A percentile compares a stretch with the other conserved stretches of the same genome.
Evolutionary conservation across 23 red algal genomes (phyloP).

Genomic region (Pyropia yezoensis): DNA sequence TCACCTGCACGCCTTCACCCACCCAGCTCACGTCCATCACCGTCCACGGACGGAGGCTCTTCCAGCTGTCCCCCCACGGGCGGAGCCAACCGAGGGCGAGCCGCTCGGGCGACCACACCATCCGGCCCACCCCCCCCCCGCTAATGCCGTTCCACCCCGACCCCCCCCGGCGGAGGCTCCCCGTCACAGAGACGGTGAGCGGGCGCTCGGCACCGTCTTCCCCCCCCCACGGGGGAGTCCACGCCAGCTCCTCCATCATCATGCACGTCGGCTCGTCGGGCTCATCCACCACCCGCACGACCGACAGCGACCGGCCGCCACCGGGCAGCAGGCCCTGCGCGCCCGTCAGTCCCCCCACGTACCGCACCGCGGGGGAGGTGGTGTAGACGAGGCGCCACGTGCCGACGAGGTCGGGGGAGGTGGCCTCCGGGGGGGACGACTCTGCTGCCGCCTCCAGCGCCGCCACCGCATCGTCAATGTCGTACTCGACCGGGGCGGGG

Average conservation of each 20-base stretch:
- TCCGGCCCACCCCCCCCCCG: constrained; percentile 12
- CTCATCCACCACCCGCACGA: constrained; percentile 25
- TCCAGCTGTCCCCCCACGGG: constrained; percentile 57
- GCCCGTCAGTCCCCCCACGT: constrained; percentile 43
- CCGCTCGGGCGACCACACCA: constrained; percentile 40
- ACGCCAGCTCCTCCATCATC: constrained; percentile 21
- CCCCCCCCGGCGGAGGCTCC: constrained; percentile 13
- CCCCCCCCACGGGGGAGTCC: constrained; percentile 23
- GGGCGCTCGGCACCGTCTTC: neutral
- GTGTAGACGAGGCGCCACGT: constrained; percentile 45
- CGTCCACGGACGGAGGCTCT: constrained; percentile 47
- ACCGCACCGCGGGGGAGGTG: constrained; percentile 26
- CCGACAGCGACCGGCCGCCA: neutral
- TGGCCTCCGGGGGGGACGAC: too few species aligned
- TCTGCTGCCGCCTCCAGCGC: too few species aligned
- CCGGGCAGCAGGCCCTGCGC: constrained; percentile 29
- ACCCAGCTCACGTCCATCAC: constrained; percentile 46
- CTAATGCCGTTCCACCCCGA: constrained; percentile 17
- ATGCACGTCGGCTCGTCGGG: constrained; percentile 20
- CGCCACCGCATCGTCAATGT: too few species aligned
- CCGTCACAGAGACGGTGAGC: constrained; percentile 10
- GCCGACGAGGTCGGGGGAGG: constrained; percentile 5
- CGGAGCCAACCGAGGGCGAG: constrained; percentile 16
- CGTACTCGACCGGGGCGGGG: too few species aligned
- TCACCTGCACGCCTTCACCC: constrained; percentile 36